phyloP scores from a whole-genome alignment of 441 rosid genomes.

The Eutrema salsugineum region DNA sequence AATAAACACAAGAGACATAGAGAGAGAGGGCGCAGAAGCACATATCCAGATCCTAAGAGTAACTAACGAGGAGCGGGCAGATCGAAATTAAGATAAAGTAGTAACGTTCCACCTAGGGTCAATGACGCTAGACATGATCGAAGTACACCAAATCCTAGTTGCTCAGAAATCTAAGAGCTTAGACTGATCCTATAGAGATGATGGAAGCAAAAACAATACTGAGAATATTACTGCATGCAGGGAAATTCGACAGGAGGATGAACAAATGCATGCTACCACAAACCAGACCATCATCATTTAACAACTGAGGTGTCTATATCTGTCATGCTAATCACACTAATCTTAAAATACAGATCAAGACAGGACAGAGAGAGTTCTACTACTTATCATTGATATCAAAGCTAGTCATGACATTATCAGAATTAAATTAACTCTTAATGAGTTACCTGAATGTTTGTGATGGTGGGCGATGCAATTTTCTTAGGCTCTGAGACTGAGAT shows the following conservation, averaged over 20 bases:
- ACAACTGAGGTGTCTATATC: slow-evolving; percentile 8
- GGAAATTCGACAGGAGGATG: not conserved
- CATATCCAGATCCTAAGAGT: not conserved
- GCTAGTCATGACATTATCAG: not conserved
- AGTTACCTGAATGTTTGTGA: slow-evolving; percentile 85
- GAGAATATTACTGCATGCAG: not conserved
- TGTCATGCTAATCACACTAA: not conserved
- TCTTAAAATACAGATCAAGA: slow-evolving; percentile 8
- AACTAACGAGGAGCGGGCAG: not conserved
- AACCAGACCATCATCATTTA: not conserved
- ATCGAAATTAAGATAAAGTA: not conserved
- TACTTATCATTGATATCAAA: not conserved
- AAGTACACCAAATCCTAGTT: slow-evolving; percentile 1
- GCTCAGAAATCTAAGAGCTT: not conserved
- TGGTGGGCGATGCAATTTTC: slow-evolving; percentile 73
- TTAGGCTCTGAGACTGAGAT: slow-evolving; percentile 78
- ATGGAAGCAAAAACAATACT: not conserved
- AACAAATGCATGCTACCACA: not conserved
- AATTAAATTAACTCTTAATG: not conserved
- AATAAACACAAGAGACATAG: not conserved
- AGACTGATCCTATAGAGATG: not conserved
- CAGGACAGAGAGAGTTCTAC: not conserved
- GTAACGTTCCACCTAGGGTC: slow-evolving; percentile 1
- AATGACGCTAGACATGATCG: not conserved
- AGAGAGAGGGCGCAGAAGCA: not conserved